Conservation (phyloP, 2,329 filamentous ascomycete genomes). For the Colletotrichum siamense region DNA sequence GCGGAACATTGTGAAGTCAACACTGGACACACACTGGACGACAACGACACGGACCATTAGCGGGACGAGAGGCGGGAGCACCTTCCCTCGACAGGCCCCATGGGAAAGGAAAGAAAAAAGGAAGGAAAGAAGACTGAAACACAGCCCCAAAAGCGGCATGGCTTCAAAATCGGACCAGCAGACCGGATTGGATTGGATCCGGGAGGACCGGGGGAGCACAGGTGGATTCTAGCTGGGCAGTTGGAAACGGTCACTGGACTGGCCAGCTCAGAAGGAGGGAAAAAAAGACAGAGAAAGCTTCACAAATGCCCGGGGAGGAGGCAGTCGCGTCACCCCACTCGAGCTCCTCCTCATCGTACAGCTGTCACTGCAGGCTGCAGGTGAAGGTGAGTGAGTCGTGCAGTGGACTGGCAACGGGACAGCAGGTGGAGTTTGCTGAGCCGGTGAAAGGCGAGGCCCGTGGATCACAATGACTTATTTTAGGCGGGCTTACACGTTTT, state of each 20-base stretch:
- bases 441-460: neutral
- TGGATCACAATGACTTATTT: slow-evolving; percentile 10
- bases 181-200: slow-evolving; percentile 6
- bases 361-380: neutral
- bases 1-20: neutral
- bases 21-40: neutral
- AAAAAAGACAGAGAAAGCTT: neutral
- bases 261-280: neutral
- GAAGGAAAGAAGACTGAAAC: slow-evolving; percentile 11
- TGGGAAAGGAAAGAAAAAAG: neutral
- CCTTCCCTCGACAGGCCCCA: neutral
- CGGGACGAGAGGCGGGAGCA: neutral
- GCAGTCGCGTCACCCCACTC: neutral
- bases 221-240: neutral
- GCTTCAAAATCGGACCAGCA: slow-evolving; percentile 3
- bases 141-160: slow-evolving; percentile 1
- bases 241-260: neutral
- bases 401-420: neutral
- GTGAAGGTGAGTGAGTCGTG: neutral
- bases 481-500: neutral
- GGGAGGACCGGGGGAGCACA: neutral
- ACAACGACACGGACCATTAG: neutral
- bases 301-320: neutral
- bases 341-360: slow-evolving; percentile 6
- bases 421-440: neutral